phyloP scores from a whole-genome alignment of 2,329 filamentous ascomycete species.

The Furcasterigmium sp. region DNA sequence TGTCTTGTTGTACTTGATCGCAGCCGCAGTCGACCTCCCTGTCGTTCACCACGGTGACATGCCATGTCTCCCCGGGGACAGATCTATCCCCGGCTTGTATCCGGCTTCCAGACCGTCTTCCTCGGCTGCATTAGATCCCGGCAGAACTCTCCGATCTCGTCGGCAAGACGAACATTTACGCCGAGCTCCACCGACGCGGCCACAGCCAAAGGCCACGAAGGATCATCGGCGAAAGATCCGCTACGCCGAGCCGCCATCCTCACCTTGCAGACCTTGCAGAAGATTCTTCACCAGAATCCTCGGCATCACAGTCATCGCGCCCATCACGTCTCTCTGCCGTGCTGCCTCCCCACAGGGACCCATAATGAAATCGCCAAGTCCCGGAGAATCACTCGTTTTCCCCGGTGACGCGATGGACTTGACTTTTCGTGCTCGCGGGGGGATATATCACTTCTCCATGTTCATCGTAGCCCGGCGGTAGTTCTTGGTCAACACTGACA shows the following conservation, averaged over 20 bases:
- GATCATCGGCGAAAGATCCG: neutral
- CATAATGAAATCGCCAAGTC: neutral
- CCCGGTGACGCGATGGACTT: neutral
- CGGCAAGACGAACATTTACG: neutral
- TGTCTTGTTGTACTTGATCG: no score
- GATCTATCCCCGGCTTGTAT: no score
- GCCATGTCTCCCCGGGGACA: no score
- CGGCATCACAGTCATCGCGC: neutral
- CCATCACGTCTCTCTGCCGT: neutral
- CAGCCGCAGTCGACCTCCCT: no score
- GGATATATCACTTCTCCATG: no score
- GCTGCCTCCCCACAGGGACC: neutral
- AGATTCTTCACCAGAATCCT: neutral
- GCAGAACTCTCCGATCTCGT: slow-evolving; percentile 3
- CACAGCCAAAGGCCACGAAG: no score
- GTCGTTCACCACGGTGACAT: no score
- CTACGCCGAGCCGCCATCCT: neutral
- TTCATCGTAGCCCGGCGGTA: no score
- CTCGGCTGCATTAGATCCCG: neutral
- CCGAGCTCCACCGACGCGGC: neutral
- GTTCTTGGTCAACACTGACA: no score
- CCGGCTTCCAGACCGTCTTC: neutral
- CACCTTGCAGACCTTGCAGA: neutral
- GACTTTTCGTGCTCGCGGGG: no score
- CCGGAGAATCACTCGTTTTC: neutral